Evolutionary conservation across 306 rosid species (phyloP).

Genomic region (Gastrolobium bilobum): DNA sequence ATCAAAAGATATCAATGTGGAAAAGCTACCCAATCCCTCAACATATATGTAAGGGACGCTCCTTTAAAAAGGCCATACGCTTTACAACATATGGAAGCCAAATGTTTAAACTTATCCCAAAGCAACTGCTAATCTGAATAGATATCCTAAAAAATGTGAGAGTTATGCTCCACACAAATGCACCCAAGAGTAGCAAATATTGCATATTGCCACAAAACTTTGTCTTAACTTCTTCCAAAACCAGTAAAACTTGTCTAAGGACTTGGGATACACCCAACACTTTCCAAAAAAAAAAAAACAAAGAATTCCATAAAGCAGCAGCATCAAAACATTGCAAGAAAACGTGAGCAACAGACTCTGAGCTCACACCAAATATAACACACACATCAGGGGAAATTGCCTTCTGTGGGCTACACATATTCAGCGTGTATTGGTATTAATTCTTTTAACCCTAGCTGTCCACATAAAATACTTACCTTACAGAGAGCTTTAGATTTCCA

Average conservation of each 20-base stretch:
- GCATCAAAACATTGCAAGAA: constrained; percentile 18
- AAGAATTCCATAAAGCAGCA: constrained; percentile 22
- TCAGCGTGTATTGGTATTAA: neutral
- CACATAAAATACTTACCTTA: constrained; percentile 1
- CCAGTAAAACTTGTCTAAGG: neutral
- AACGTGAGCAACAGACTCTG: neutral
- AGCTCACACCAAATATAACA: neutral
- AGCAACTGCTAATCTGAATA: neutral
- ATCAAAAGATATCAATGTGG: too few species aligned
- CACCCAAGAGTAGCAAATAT: too few species aligned
- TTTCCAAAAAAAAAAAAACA: too few species aligned
- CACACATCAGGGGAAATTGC: neutral
- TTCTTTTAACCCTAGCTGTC: neutral
- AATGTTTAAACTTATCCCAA: too few species aligned
- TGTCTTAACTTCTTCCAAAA: too few species aligned
- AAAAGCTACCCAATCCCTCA: too few species aligned
- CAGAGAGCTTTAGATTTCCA: neutral
- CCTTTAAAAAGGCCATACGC: too few species aligned
- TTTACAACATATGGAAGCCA: too few species aligned
- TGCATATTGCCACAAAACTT: too few species aligned
- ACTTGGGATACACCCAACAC: neutral
- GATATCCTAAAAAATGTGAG: neutral
- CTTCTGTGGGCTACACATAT: neutral
- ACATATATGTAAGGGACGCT: too few species aligned
- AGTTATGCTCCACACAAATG: too few species aligned